Conservation (phyloP, 345 rosid genomes). For the Hibiscus syriacus region DNA sequence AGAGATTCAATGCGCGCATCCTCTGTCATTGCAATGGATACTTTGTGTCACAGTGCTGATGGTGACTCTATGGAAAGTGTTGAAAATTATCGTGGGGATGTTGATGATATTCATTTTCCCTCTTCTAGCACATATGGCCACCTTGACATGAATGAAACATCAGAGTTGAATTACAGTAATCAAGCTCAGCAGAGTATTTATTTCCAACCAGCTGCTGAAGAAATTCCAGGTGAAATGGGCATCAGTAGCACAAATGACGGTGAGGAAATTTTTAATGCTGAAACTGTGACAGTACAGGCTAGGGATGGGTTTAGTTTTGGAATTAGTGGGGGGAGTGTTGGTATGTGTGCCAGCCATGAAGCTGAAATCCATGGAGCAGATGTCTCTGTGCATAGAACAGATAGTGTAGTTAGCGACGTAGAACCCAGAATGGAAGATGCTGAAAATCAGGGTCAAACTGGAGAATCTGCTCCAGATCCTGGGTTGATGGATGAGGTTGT, state of each 20-base stretch:
- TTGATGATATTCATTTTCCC: constrained; percentile 76
- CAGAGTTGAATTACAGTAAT: constrained; percentile 84
- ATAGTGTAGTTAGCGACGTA: constrained; percentile 83
- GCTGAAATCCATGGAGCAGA: constrained; percentile 98
- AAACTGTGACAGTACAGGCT: constrained; percentile 80
- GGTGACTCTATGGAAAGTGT: constrained; percentile 98
- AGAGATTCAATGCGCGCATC: constrained; percentile 91
- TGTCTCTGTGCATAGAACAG: constrained; percentile 74
- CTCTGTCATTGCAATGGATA: constrained; percentile 99
- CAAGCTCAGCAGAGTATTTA: constrained; percentile 97
- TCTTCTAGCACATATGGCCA: constrained; percentile 63
- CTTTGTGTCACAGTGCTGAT: constrained; percentile 57
- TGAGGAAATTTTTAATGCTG: constrained; percentile 86
- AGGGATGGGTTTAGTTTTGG: constrained; percentile 91
- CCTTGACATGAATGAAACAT: constrained; percentile 78
- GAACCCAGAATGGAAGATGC: constrained; percentile 82
- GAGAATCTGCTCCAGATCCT: constrained; percentile 88
- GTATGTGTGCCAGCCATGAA: constrained; percentile 99
- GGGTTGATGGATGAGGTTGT: constrained; percentile 84
- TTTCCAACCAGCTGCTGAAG: constrained; percentile 62
- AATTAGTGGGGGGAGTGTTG: constrained; percentile 97
- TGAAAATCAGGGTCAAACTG: constrained; percentile 97
- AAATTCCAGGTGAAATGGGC: constrained; percentile 74
- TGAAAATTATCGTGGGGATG: constrained; percentile 79
- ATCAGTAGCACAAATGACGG: constrained; percentile 91